phyloP scores from a whole-genome alignment of 306 rosid species.

The Senna siamea region DNA sequence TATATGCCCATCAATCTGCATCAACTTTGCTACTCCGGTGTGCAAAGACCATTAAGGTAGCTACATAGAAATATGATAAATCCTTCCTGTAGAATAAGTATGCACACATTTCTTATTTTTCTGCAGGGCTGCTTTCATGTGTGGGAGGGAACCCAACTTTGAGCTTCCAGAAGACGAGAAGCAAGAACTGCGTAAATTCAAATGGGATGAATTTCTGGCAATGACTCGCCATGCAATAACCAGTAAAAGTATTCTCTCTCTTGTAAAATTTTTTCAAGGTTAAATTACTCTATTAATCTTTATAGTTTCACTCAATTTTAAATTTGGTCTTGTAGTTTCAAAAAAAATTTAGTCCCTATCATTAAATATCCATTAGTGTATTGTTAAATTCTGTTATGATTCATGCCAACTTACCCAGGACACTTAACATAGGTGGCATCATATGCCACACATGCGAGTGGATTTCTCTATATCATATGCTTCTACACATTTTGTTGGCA shows the following conservation, averaged over 20 bases:
- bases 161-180: constrained; percentile 81
- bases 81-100: neutral
- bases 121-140: constrained; percentile 92
- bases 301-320: neutral
- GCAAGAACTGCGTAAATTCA: constrained; percentile 66
- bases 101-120: constrained; percentile 12
- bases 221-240: constrained; percentile 81
- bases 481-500: neutral
- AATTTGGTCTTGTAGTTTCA: neutral
- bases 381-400: neutral
- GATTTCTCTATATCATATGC: too few relatives aligned
- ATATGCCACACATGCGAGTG: too few relatives aligned
- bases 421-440: neutral
- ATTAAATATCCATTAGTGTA: neutral
- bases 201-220: constrained; percentile 91
- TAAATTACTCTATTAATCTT: neutral
- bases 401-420: neutral
- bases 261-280: neutral
- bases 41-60: neutral
- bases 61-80: constrained; percentile 17
- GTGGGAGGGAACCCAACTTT: constrained; percentile 92
- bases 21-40: neutral
- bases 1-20: neutral
- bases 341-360: neutral
- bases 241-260: constrained; percentile 66